These are phyloP conservation scores for Thielaviopsis ethacetica DNA, from an alignment of 2,329 filamentous ascomycete species.

Conservation along the genomic window DNA sequence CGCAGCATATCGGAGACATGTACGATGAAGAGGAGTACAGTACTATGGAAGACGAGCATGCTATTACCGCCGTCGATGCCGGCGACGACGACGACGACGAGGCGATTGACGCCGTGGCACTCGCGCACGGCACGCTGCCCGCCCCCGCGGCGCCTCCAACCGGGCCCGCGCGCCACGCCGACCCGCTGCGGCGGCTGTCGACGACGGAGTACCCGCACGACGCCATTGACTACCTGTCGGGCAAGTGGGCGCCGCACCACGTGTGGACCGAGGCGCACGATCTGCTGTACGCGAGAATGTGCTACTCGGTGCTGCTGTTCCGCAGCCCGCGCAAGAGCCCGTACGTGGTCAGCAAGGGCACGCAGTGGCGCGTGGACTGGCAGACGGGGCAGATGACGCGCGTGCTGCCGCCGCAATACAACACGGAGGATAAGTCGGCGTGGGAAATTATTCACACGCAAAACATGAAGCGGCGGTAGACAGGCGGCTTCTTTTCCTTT, in stretches of 20 bases:
- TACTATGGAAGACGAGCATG: slow-evolving; percentile 14
- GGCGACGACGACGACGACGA: not conserved
- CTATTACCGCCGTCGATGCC: slow-evolving; percentile 3
- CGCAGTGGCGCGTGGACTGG: slow-evolving; percentile 45
- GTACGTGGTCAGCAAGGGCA: slow-evolving; percentile 39
- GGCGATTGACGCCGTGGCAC: not conserved
- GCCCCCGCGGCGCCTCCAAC: not conserved
- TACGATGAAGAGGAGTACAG: slow-evolving; percentile 8
- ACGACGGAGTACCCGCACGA: slow-evolving; percentile 29
- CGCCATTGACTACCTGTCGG: slow-evolving; percentile 30
- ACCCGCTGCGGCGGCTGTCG: slow-evolving; percentile 24
- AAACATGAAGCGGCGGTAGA: slow-evolving; percentile 20
- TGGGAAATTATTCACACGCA: slow-evolving; percentile 35
- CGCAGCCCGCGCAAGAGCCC: slow-evolving; percentile 41
- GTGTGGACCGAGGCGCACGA: slow-evolving; percentile 39
- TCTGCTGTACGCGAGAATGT: slow-evolving; percentile 41
- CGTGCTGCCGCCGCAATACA: slow-evolving; percentile 37
- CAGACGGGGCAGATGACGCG: slow-evolving; percentile 36
- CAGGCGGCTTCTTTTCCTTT: not conserved
- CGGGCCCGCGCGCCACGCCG: slow-evolving; percentile 14
- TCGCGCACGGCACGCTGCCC: not conserved
- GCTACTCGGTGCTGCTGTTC: slow-evolving; percentile 41
- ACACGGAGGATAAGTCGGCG: slow-evolving; percentile 31
- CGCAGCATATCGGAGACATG: not conserved
- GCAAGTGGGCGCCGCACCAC: slow-evolving; percentile 40